Evolutionary conservation across 192 early-diverging fungal species (phyloP).

Genomic region (Coemansia guatemalensis): DNA sequence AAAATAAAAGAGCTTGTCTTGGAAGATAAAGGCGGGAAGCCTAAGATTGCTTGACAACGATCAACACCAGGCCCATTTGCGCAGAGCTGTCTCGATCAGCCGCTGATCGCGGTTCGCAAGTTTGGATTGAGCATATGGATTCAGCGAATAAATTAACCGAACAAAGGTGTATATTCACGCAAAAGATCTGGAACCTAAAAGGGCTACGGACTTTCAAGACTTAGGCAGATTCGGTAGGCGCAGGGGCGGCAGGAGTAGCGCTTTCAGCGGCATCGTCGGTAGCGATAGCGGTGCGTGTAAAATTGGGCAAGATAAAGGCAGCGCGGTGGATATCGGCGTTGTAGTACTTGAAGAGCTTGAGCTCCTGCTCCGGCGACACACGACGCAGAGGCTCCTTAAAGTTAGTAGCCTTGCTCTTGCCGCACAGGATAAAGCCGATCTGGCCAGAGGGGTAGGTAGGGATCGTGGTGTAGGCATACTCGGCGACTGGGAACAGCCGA

Average conservation of each 20-base stretch:
- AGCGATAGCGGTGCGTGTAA: conserved; percentile 62
- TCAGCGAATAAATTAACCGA: background rate
- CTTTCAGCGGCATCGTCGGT: background rate
- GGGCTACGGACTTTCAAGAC: background rate
- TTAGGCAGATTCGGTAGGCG: background rate
- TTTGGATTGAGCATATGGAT: too few relatives aligned
- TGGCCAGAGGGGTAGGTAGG: conserved; percentile 98
- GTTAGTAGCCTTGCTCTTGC: conserved; percentile 74
- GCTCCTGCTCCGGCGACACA: conserved; percentile 77
- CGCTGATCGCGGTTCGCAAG: too few relatives aligned
- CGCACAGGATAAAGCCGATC: conserved; percentile 94
- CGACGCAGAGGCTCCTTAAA: conserved; percentile 76
- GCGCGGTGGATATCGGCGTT: conserved; percentile 90
- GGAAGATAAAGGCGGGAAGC: background rate
- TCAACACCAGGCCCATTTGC: too few relatives aligned
- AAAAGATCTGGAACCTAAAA: background rate
- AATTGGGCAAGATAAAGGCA: conserved; percentile 90
- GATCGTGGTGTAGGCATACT: conserved; percentile 92
- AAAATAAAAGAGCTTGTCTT: background rate
- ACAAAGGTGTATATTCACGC: background rate
- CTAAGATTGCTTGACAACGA: too few relatives aligned
- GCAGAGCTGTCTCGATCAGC: too few relatives aligned
- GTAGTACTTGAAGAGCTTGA: conserved; percentile 87
- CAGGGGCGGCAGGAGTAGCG: background rate
- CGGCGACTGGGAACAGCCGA: conserved; percentile 84